Evolutionary conservation across 768 basidiomycete genomes (phyloP), one percentile per base, ranked within the genome.

Genomic region (Tylopilus plumbeoviolaceoides): DNA sequence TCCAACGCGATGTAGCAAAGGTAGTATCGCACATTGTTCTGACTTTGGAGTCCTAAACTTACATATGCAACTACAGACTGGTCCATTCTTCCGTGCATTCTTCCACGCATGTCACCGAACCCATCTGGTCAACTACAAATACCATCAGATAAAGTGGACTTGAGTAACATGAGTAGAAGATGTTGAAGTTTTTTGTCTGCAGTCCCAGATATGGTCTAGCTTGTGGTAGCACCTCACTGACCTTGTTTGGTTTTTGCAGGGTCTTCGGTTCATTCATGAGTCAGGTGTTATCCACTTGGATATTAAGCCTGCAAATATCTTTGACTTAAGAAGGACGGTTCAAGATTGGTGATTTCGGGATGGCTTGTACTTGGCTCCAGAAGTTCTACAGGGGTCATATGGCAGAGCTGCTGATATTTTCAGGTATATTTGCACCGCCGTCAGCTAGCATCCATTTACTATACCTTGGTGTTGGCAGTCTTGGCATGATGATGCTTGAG

Each of bases 351-450:
- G 97, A 99, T 69, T 98, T 98, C 73, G 97, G 97, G 9, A 93
- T 99, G 85, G 95, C 95, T n/a, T 91, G 58, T 99, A 99, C 74
- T 81, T 99, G 73, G 94, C 97, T 38, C 92, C 92, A 10, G 97
- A 99, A 73, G 90, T 98, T 39, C 75, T 99, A 48, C 85, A 92
- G 67, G 95, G 95, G 30, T 76, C 75, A 50, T 99, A 98, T 70
- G 86, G 94, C 63, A 90, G 85, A 72, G 91, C 89, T 55, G 95
- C 97, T 48, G 97, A 99, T 75, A 83, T 98, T 50, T 99, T 98
- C 78, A 94, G 89, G 94, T 93, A 67, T 72, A 87, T 75, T 47
- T 56, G 41, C 27, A 20, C 31, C 40, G 9, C 2, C 44, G 21
- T 31, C 49, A 18, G 30, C 8, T 25, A 23, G 28, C 28, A 30